Conservation (phyloP, 1,139 yeast genomes). For the Zygosaccharomyces sapae region DNA sequence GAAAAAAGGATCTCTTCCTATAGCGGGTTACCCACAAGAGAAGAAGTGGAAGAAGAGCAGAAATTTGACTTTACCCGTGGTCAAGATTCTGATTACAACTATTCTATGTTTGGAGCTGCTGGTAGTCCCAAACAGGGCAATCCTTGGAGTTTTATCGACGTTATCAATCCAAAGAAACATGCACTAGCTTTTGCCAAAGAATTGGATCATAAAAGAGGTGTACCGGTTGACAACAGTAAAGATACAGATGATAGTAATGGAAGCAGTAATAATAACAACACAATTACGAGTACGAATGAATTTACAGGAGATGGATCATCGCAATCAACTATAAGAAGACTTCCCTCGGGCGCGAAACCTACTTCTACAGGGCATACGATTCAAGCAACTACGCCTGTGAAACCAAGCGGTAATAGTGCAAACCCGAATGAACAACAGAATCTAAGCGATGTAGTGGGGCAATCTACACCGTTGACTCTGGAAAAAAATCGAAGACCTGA, state of each 20-base stretch:
- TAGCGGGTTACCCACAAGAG: slow-evolving; percentile 6
- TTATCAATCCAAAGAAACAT: slow-evolving; percentile 21
- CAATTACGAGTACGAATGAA: not conserved
- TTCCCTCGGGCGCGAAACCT: slow-evolving; percentile 24
- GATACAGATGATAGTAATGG: not conserved
- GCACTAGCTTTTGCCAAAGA: slow-evolving; percentile 24
- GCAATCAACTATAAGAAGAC: slow-evolving; percentile 16
- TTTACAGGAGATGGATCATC: slow-evolving; percentile 9
- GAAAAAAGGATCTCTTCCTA: not conserved
- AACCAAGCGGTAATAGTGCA: slow-evolving; percentile 9
- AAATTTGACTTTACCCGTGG: slow-evolving; percentile 20
- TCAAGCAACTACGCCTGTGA: slow-evolving; percentile 20
- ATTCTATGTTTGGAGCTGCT: slow-evolving; percentile 14
- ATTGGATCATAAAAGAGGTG: slow-evolving; percentile 20
- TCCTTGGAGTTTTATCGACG: slow-evolving; percentile 22
- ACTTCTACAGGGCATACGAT: slow-evolving; percentile 16
- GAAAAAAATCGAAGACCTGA: slow-evolving; percentile 2
- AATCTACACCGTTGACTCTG: slow-evolving; percentile 23
- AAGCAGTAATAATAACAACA: slow-evolving; percentile 8
- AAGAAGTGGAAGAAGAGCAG: slow-evolving; percentile 14
- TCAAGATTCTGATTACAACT: slow-evolving; percentile 16
- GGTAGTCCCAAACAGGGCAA: slow-evolving; percentile 14
- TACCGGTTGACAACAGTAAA: slow-evolving; percentile 8
- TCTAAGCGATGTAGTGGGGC: slow-evolving; percentile 20
- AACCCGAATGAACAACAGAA: slow-evolving; percentile 14